phyloP scores from a whole-genome alignment of 129 eudicot species.

The Heracleum sosnowskyi region DNA sequence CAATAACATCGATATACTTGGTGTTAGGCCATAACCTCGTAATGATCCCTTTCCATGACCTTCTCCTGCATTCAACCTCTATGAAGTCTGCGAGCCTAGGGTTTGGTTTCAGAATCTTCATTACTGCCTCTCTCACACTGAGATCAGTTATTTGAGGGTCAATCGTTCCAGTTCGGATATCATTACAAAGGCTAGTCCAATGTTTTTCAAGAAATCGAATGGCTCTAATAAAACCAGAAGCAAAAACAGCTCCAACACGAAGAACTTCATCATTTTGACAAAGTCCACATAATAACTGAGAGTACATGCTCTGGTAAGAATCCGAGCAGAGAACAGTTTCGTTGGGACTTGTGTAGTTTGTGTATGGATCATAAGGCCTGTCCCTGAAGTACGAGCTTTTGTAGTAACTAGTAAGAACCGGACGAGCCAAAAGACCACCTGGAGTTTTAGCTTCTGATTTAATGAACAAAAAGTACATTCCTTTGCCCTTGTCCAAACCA shows the following conservation, averaged over 20 bases:
- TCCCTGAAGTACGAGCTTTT: conserved; percentile 56
- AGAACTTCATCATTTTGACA: conserved; percentile 47
- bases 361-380: conserved; percentile 53
- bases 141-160: conserved; percentile 40
- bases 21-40: conserved; percentile 75
- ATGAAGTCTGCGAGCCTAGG: conserved; percentile 60
- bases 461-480: conserved; percentile 54
- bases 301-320: conserved; percentile 70
- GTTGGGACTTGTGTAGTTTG: conserved; percentile 76
- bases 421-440: conserved; percentile 63
- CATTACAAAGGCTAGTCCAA: conserved; percentile 43
- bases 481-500: conserved; percentile 67
- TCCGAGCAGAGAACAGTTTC: conserved; percentile 71
- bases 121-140: conserved; percentile 32
- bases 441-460: conserved; percentile 73
- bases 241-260: conserved; percentile 75
- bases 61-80: conserved; percentile 39
- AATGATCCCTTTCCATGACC: conserved; percentile 63
- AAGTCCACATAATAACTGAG: conserved; percentile 80
- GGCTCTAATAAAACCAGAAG: conserved; percentile 67
- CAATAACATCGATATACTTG: conserved; percentile 63
- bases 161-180: conserved; percentile 52
- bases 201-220: conserved; percentile 53
- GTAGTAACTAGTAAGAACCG: conserved; percentile 66
- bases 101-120: conserved; percentile 38